Evolutionary conservation across 2,329 filamentous ascomycete genomes (phyloP).

Genomic region (Phaeosphaeria sp.): DNA sequence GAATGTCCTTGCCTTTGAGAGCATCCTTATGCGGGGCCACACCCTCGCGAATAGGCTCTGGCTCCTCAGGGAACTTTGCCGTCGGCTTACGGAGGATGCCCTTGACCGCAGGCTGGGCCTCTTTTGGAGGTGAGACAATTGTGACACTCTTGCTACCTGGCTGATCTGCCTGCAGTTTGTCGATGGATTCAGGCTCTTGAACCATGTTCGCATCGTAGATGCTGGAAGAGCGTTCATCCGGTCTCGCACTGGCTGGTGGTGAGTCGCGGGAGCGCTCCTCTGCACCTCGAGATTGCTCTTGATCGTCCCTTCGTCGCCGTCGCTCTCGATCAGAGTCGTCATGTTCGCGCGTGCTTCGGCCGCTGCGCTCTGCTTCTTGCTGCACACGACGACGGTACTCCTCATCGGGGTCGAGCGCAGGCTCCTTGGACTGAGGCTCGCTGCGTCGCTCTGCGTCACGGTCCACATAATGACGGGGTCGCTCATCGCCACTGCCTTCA

Average conservation of each 20-base stretch:
- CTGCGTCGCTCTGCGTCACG: conserved; percentile 42
- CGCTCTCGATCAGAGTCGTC: conserved; percentile 41
- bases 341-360: conserved; percentile 32
- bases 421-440: conserved; percentile 36
- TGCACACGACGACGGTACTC: conserved; percentile 59
- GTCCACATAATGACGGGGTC: conserved; percentile 47
- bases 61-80: conserved; percentile 84
- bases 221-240: conserved; percentile 37
- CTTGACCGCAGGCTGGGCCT: conserved; percentile 70
- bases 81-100: conserved; percentile 87
- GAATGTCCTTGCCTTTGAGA: conserved; percentile 72
- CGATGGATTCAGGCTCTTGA: conserved; percentile 43
- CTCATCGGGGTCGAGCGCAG: conserved; percentile 55
- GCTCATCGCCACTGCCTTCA: conserved; percentile 44
- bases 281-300: conserved; percentile 36
- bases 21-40: conserved; percentile 94
- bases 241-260: conserved; percentile 30
- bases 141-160: conserved; percentile 48
- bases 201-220: conserved; percentile 39
- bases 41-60: conserved; percentile 82
- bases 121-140: conserved; percentile 75
- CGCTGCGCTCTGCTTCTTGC: conserved; percentile 51
- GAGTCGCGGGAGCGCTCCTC: conserved; percentile 34
- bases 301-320: conserved; percentile 44
- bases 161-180: conserved; percentile 25